Evolutionary conservation across 2,329 filamentous ascomycete genomes (phyloP), one percentile per base, ranked within the genome.

Genomic region (Claviceps humidiphila): DNA sequence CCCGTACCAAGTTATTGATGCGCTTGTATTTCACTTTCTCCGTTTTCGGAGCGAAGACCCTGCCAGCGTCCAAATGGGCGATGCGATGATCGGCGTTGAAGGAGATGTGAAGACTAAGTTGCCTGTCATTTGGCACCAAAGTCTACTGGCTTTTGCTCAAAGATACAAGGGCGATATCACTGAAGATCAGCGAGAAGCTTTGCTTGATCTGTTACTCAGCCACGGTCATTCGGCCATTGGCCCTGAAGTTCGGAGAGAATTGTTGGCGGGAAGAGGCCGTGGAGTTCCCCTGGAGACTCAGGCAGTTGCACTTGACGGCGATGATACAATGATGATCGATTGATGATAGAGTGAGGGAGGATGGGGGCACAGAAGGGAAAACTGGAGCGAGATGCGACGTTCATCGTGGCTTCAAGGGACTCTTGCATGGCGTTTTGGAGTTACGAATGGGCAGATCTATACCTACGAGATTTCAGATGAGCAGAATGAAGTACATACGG

Each of bases 51-150:
- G 79, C 51, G 76, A 80, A 26, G 82, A 87, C 56, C 77, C 81
- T 2, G 73, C 76, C 2, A 72, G 73, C 11, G 74, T 77, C 17
- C 73, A 78, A 37, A 60, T 59, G 3, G 66, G 64, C 2, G 82
- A 85, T 52, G 71, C 70, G 30, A 81, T 82, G 73, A 68, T 74
- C 9, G 70, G 66, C 54, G 57, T 68, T 53, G 70, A 68, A 17
- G 72, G 72, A n/a, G 77, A 79, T 47, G 72, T 68, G 55, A 76
- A 66, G 67, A 75, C 59, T 63, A 88, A 86, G 64, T 67, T 97
- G 58, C 93, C 94, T 0, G 89, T 98, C 7, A 82, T 98, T 52
- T 98, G 91, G 89, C 93, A 98, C 68, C 91, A 97, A 71, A 89
- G 86, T 60, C 74, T 98, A 34, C 71, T 98, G 51, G 85, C 88